Base-by-base conservation (phyloP, 345 rosid species). In the Eucalyptus victrix region DNA sequence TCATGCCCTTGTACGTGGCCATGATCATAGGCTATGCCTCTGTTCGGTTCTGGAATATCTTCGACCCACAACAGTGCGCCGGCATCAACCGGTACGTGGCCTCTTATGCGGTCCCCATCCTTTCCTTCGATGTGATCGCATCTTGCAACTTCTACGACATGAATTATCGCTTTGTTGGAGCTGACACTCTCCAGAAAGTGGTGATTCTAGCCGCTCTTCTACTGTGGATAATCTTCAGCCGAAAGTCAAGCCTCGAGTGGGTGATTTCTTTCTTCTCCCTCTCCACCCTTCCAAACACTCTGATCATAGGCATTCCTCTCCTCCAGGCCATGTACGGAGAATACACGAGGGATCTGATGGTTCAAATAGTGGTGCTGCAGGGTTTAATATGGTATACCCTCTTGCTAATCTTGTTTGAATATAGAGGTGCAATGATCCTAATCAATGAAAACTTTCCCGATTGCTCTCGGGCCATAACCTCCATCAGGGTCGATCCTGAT, bases 41-140 rank as follows among this genome's bases (percentile, higher is more conserved):
- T 1, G 92, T 91, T 30, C 91, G 90, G 53, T 91, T 92, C 92
- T 90, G 93, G 92, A 90, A 89, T 32, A 90, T 93, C 42, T 91
- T 93, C 90, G 90, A 69, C 32, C 92, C 92, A 17, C 91, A 89
- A 67, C 94, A 93, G 44, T 93, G 92, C 50, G 89, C 91, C 28
- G 93, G 94, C 49, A 91, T 93, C 89, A 93, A 89, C 90, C 90
- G 90, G 23, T 93, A 87, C 87, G 93, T 93, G 44, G 94, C 94
- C 50, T 86, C 90, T 53, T 91, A 91, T 49, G 92, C 92, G 12
- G 92, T 93, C 42, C 94, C 94, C 3, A 56, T 93, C 56, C 83
- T 93, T 30, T 89, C 93, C 26, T 93, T 91, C 87, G 86, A 90
- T 26, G 86, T 91, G 69, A 91, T 91, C 15, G 89, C 90, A 42